Percentiles rank a stretch among this genome's conserved stretches.
These are phyloP conservation scores for Pichiaceae sp. DNA, from an alignment of 1,139 yeast genomes.

Conservation along the genomic window DNA sequence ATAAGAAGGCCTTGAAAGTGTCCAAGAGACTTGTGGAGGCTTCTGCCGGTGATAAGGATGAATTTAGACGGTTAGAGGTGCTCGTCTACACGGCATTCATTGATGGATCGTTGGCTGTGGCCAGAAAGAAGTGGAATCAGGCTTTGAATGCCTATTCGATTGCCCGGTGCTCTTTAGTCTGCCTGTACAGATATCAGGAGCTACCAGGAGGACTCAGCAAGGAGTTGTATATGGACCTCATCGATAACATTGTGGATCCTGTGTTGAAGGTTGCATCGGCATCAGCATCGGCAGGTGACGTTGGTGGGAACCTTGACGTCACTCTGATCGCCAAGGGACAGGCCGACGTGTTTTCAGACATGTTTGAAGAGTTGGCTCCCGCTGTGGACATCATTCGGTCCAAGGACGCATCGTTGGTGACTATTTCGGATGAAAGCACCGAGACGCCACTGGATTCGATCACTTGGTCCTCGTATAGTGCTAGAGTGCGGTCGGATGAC, in stretches of 20 bases:
- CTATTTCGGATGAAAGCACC: conserved; percentile 17
- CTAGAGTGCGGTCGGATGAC: conserved; percentile 62
- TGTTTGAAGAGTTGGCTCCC: conserved; percentile 29
- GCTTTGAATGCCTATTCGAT: conserved; percentile 48
- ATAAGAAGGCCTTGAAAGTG: conserved; percentile 51
- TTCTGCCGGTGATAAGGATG: conserved; percentile 23
- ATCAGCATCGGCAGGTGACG: not conserved
- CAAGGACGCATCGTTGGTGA: conserved; percentile 35
- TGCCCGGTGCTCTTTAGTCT: conserved; percentile 56
- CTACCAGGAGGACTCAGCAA: conserved; percentile 17
- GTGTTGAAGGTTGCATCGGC: conserved; percentile 48
- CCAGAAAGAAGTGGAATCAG: conserved; percentile 48
- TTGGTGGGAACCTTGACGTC: conserved; percentile 26
- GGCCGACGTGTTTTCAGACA: conserved; percentile 27
- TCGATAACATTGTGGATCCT: conserved; percentile 61
- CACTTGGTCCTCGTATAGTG: conserved; percentile 70
- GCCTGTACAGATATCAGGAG: conserved; percentile 26
- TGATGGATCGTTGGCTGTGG: conserved; percentile 51
- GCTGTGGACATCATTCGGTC: conserved; percentile 32
- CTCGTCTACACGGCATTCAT: conserved; percentile 51
- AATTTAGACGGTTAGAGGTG: conserved; percentile 42
- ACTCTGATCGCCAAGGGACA: conserved; percentile 36
- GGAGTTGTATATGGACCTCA: conserved; percentile 45
- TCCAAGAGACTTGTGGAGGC: conserved; percentile 37
- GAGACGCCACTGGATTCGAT: conserved; percentile 29